Conservation (phyloP, 1,284 basidiomycete species). For the Cutaneotrichosporon sp. region DNA sequence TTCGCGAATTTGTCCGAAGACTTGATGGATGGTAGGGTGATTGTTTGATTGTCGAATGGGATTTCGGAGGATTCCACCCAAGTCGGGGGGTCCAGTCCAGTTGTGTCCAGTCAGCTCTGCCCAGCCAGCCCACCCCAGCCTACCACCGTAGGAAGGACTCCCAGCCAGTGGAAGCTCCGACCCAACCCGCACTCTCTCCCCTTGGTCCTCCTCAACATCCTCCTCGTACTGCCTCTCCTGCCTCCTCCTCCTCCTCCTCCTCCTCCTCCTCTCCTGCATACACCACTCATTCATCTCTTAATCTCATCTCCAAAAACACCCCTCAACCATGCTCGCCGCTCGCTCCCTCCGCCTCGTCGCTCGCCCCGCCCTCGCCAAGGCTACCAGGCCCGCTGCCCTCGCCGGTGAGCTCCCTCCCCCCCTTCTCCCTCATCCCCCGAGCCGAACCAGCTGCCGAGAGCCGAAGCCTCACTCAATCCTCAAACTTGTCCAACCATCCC, state of each 20-base stretch:
- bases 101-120: too few species aligned
- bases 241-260: neutral
- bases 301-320: neutral
- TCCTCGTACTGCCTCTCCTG: neutral
- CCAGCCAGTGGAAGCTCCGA: neutral
- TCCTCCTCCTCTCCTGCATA: neutral
- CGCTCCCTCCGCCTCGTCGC: slow-evolving; percentile 36
- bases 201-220: too few species aligned
- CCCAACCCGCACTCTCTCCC: neutral
- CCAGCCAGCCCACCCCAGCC: too few species aligned
- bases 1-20: neutral
- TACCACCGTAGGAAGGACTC: too few species aligned
- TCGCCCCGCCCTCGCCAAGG: slow-evolving; percentile 24
- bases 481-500: neutral
- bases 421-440: too few species aligned
- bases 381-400: slow-evolving; percentile 30
- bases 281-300: neutral
- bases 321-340: slow-evolving; percentile 26
- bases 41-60: too few species aligned
- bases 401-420: slow-evolving; percentile 27
- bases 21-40: too few species aligned
- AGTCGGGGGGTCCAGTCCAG: too few species aligned
- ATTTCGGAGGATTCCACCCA: too few species aligned
- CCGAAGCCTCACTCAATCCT: neutral
- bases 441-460: too few species aligned